Percentiles rank a stretch among this genome's conserved stretches.
Conservation (phyloP, 768 basidiomycete genomes). For the Asterophora parasitica region DNA sequence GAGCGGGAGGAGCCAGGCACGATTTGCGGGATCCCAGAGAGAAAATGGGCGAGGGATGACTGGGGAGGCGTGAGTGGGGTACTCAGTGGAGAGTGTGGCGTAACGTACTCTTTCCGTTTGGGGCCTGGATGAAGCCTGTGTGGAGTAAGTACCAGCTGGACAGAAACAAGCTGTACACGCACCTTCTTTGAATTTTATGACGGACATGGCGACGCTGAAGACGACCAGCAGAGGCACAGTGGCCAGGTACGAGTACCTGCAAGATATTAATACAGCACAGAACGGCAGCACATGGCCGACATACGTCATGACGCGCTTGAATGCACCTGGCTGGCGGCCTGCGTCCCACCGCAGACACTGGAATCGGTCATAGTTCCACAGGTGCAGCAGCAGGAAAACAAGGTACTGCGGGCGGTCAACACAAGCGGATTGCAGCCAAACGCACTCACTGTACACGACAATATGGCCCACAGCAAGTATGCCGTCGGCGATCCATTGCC, state of each 20-base stretch:
- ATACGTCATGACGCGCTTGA: conserved; percentile 87
- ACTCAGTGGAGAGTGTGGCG: background rate
- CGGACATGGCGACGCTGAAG: conserved; percentile 58
- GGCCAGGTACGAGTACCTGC: conserved; percentile 74
- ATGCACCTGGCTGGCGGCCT: conserved; percentile 76
- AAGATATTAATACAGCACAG: too few relatives aligned
- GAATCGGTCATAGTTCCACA: conserved; percentile 80
- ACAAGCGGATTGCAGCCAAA: conserved; percentile 40
- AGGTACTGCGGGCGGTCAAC: conserved; percentile 47
- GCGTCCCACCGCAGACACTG: conserved; percentile 71
- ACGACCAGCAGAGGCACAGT: conserved; percentile 62
- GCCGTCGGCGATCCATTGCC: conserved; percentile 69
- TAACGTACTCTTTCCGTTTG: conserved; percentile 30
- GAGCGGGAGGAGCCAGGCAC: conserved; percentile 59
- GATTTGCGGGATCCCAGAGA: conserved; percentile 42
- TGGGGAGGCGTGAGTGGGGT: conserved; percentile 18
- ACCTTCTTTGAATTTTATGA: conserved; percentile 75
- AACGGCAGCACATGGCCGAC: conserved; percentile 28
- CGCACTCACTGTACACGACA: conserved; percentile 57
- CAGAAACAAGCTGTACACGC: too few relatives aligned
- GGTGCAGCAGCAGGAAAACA: conserved; percentile 61
- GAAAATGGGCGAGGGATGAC: conserved; percentile 55
- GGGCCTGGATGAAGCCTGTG: conserved; percentile 35
- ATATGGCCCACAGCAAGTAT: conserved; percentile 72
- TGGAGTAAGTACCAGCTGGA: background rate